Conservation (phyloP, 306 rosid species). For the Castanea crenata region DNA sequence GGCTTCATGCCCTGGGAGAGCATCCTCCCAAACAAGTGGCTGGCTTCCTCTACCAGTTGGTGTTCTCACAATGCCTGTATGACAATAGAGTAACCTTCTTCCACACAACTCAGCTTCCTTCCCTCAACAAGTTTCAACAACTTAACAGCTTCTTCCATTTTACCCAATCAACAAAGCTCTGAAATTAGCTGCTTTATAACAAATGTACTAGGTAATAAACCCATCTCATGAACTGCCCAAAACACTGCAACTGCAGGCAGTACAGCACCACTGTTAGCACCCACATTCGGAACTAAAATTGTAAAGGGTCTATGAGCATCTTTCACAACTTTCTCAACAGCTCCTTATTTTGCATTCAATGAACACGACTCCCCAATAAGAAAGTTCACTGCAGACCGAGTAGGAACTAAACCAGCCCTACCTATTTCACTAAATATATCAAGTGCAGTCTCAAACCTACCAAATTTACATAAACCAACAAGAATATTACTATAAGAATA, state of each 20-base stretch:
- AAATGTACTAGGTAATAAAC: slow-evolving; percentile 64
- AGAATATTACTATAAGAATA: slow-evolving; percentile 69
- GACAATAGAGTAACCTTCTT: slow-evolving; percentile 51
- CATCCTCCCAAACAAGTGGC: slow-evolving; percentile 2
- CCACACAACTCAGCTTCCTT: slow-evolving; percentile 44
- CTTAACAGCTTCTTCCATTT: slow-evolving; percentile 45
- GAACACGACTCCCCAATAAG: slow-evolving; percentile 64
- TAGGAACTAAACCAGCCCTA: slow-evolving; percentile 50
- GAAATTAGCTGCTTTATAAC: slow-evolving; percentile 46
- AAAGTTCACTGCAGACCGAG: slow-evolving; percentile 54
- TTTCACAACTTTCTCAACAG: slow-evolving; percentile 47
- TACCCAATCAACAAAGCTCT: slow-evolving; percentile 59
- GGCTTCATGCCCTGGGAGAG: slow-evolving; percentile 47
- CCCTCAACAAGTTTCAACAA: slow-evolving; percentile 51
- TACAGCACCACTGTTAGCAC: slow-evolving; percentile 43
- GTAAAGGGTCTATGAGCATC: slow-evolving; percentile 44
- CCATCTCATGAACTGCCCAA: slow-evolving; percentile 42
- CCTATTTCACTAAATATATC: slow-evolving; percentile 53
- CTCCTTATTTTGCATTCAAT: slow-evolving; percentile 59
- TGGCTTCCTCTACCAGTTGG: slow-evolving; percentile 38
- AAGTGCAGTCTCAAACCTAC: slow-evolving; percentile 51
- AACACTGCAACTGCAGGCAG: slow-evolving; percentile 56
- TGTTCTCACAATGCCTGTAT: slow-evolving; percentile 47
- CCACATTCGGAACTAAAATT: slow-evolving; percentile 56
- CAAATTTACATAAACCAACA: slow-evolving; percentile 64